A percentile compares a stretch with the other conserved stretches of the same genome.
These are phyloP conservation scores for Claviceps humidiphila DNA, from an alignment of 2,329 filamentous ascomycete genomes.

Conservation along the genomic window DNA sequence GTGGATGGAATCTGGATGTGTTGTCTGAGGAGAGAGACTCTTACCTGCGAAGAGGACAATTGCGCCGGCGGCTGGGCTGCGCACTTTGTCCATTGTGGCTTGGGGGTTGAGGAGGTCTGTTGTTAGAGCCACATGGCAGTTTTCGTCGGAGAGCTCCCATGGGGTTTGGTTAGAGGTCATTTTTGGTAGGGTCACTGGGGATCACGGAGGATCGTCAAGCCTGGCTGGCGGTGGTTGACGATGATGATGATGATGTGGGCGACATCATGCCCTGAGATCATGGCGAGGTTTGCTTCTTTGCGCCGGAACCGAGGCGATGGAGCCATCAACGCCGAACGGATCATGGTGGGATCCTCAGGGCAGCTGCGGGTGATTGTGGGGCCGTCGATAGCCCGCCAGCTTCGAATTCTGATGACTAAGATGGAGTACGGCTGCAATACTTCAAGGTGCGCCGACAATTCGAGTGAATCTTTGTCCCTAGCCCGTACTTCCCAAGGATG, in stretches of 20 bases:
- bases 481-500: too few relatives aligned
- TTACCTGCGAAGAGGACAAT: constrained; percentile 65
- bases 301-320: not conserved
- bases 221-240: not conserved
- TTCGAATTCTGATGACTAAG: too few relatives aligned
- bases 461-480: too few relatives aligned
- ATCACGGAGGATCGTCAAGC: not conserved
- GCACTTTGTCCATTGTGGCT: constrained; percentile 50
- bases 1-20: not conserved
- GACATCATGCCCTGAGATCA: not conserved
- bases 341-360: too few relatives aligned
- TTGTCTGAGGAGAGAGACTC: not conserved
- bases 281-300: not conserved
- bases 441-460: too few relatives aligned
- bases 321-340: not conserved
- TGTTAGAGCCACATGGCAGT: constrained; percentile 57
- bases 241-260: not conserved
- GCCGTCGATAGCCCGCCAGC: too few relatives aligned
- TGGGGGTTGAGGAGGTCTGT: constrained; percentile 44
- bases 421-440: too few relatives aligned
- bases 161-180: constrained; percentile 11
- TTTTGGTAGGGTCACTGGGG: not conserved
- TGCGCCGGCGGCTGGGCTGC: constrained; percentile 60
- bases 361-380: too few relatives aligned
- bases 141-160: constrained; percentile 32